Evolutionary conservation across 306 rosid species (phyloP), one percentile per base, ranked within the genome.

Genomic region (Rosa lucieae): DNA sequence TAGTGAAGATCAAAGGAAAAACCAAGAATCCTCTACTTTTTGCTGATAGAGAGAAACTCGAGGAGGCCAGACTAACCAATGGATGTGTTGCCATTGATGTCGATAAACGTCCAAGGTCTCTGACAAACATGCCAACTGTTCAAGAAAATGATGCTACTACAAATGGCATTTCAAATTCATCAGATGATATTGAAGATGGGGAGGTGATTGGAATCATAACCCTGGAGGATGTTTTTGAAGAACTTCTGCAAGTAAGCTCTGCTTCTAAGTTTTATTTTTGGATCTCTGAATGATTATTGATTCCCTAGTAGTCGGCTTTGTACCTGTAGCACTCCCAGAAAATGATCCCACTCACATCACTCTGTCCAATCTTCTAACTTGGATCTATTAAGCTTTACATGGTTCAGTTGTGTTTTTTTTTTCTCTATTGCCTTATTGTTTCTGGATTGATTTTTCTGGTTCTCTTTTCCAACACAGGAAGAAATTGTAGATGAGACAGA

Each of bases 141-240:
- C 87, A 74, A 77, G 88, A 80, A 29, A 80, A 73, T 79, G 90
- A 83, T 56, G 70, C 79, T 9, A 42, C 83, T 69, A 74, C 73
- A 69, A 88, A 79, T 84, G 84, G 86, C 17, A 69, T 77, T 65
- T 15, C 74, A 81, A 70, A 75, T 74, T 48, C 51, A 37, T 61
- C 82, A 2, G 95, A 91, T 43, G 93, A 85, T 82, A 82, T 86
- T 80, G 97, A 94, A 86, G 95, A 89, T 72, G 94, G 91, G 44
- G 97, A 92, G 84, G 92, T 94, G 82, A 87, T 94, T 80, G 97
- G 98, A 62, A 94, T 94, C 67, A 92, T 94, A 84, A 94, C 98
- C 77, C 80, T 94, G 55, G 97, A 94, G 84, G 98, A 94, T 88
- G 97, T 94, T 74, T 92, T 92, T 82, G 98, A 92, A 87, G 99